Conservation (phyloP, 495 filamentous ascomycete species). For the Acidomyces sp. region DNA sequence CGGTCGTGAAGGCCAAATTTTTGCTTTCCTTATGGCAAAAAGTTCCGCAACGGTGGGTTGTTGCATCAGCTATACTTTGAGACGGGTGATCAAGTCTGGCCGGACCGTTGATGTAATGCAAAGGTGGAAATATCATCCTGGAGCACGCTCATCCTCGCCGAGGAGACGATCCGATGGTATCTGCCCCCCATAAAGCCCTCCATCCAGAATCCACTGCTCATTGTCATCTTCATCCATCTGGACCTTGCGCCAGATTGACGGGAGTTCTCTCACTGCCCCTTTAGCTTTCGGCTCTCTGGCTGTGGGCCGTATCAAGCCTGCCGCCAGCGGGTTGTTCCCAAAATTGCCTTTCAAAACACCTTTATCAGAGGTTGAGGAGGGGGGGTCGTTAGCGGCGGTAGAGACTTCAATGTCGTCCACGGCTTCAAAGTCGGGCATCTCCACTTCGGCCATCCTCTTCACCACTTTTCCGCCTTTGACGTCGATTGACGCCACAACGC, state of each 20-base stretch:
- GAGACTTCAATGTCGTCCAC: background rate
- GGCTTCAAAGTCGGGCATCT: conserved; percentile 8
- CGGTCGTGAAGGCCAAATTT: too few species aligned
- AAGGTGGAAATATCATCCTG: too few species aligned
- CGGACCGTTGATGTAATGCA: too few species aligned
- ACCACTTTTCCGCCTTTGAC: conserved; percentile 8
- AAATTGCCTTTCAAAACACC: conserved; percentile 46
- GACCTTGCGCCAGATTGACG: conserved; percentile 64
- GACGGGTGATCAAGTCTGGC: too few species aligned
- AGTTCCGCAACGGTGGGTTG: too few species aligned
- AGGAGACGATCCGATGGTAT: conserved; percentile 26
- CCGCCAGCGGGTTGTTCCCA: conserved; percentile 67
- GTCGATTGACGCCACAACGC: conserved; percentile 76
- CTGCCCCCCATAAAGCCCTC: conserved; percentile 51
- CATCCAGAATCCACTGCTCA: conserved; percentile 82
- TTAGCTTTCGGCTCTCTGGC: conserved; percentile 42
- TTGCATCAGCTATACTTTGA: too few species aligned
- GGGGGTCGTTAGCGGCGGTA: background rate
- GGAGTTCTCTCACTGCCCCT: conserved; percentile 66
- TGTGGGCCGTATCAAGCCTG: conserved; percentile 57
- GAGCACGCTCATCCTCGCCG: conserved; percentile 36
- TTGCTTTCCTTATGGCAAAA: too few species aligned
- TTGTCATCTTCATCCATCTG: conserved; percentile 88
- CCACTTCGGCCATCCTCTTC: conserved; percentile 7
- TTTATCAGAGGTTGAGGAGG: conserved; percentile 30